Base-by-base conservation (phyloP, 306 rosid genomes). In the Gastrolobium bilobum region DNA sequence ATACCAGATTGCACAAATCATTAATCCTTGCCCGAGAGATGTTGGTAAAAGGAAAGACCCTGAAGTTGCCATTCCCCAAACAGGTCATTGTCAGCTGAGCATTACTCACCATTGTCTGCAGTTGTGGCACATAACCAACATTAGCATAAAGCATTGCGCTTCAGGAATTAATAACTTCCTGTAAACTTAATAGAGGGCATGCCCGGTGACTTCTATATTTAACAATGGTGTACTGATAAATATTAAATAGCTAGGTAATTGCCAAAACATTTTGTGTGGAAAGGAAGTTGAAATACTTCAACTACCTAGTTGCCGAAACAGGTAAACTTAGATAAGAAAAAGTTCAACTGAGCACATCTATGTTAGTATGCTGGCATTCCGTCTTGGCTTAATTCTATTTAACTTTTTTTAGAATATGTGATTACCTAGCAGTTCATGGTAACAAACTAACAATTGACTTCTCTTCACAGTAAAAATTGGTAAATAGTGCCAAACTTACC, bases 51-150 rank as follows among this genome's bases (percentile, higher is more conserved):
- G 95, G 97, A 80, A 86, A 89, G 48, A 91, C 90, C 91, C 83
- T 78, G 90, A 86, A 92, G 56, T 91, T 91, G 70, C 98, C 98
- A 58, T 90, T 91, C 58, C 71, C 71, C 83, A 85, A 58, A 71
- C 99, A 95, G 71, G 96, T 92, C 89, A 95, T 82, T 58, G 98
- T 95, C 96, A 91, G 68, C 87, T 90, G 91, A 65, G 77, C 89
- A 76, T 89, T 57, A 85, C 90, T 91, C 84, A 86, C 93, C 99
- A 90, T 92, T 79, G 92, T 78, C 99, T 95, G 99, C 98, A 90
- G 75, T 85, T 78, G 69, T 10, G 73, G 68, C 78, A 63, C 63
- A 80, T 69, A 76, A 59, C 71, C 62, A 79, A 33, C 75, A 71
- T 77, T 56, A 81, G 75, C 61, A 71, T 37, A 52, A 68, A 58